Conservation (phyloP, 192 early-diverging fungal genomes). For the Linnemannia hyalina region DNA sequence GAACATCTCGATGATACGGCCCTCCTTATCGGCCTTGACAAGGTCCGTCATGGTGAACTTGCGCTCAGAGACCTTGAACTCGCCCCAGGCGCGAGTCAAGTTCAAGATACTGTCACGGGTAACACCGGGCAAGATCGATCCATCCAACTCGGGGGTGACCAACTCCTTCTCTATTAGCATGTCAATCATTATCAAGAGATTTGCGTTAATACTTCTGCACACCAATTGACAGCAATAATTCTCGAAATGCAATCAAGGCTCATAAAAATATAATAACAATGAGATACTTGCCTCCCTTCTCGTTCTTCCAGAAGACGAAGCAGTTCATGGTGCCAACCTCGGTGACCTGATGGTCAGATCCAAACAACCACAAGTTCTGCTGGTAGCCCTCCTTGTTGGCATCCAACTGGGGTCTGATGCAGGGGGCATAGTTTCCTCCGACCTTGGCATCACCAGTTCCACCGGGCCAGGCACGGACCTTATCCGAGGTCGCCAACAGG, state of each 20-base stretch:
- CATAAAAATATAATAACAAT: background rate
- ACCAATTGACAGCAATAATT: background rate
- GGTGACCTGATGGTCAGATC: slow-evolving; percentile 85
- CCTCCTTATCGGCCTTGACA: slow-evolving; percentile 79
- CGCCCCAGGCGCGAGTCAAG: slow-evolving; percentile 84
- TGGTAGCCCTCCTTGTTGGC: slow-evolving; percentile 91
- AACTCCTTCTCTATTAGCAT: slow-evolving; percentile 76
- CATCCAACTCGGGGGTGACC: slow-evolving; percentile 92
- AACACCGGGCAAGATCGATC: slow-evolving; percentile 95
- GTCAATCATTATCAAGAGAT: background rate
- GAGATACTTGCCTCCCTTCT: slow-evolving; percentile 65
- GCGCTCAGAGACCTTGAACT: slow-evolving; percentile 90
- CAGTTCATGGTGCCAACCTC: slow-evolving; percentile 99
- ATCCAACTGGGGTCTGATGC: slow-evolving; percentile 84
- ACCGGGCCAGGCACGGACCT: slow-evolving; percentile 95
- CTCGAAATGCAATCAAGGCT: background rate
- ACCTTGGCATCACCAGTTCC: slow-evolving; percentile 95
- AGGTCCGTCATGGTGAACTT: slow-evolving; percentile 87
- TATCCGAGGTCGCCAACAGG: slow-evolving; percentile 86
- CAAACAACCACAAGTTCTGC: slow-evolving; percentile 97
- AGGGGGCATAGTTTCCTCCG: slow-evolving; percentile 91
- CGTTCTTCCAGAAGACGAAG: slow-evolving; percentile 91
- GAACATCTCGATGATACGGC: slow-evolving; percentile 92
- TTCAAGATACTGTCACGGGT: slow-evolving; percentile 93
- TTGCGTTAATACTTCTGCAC: background rate